Base-by-base conservation (phyloP, 1,284 basidiomycete species). In the Boletus sp. region DNA sequence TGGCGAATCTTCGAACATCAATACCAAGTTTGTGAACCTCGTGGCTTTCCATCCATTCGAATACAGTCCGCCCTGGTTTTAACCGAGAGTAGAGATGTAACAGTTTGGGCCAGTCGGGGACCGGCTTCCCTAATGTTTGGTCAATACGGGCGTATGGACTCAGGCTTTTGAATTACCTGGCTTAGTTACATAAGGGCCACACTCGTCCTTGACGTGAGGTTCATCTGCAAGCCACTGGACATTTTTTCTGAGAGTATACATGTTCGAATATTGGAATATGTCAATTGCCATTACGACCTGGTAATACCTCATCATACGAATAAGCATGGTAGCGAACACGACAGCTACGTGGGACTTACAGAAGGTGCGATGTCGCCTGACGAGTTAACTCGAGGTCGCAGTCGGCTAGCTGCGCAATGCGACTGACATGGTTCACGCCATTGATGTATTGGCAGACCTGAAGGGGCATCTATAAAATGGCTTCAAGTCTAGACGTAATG, bases 231-330 rank as follows among this genome's bases (percentile, higher is more conserved):
- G 78, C 77, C 84, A 90, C 57, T 91, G 84, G 20, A 95, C 83
- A 53, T 82, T 84, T 53, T 88, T 88, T 41, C 87, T 82, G 29
- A 95, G 74, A 0, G 90, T 91, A 65, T 99, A 99, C 82, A 96
- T 92, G 68, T 98, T 98, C n/a, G 90, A 91, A 67, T 88, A 96
- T 66, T 97, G 94, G 66, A 99, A 99, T 43, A 97, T 90, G 69
- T 99, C 94, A 46, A 94, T 85, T 58, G 87, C 88, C 83, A 97
- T 93, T 60, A 97, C 84, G 46, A 95, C 94, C 71, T 95, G 91
- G 65, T 98, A 97, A 64, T 91, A 97, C 38, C 91, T 91, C 53
- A 10, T 17, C 43, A 25, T 13, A 20, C 27, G 20, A 41, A 43
- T 61, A 32, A 53, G 44, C 22, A 38, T 34, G 4, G 25, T 26